A percentile compares a stretch with the other conserved stretches of the same genome.
These are phyloP conservation scores for Cercospora janseana DNA, from an alignment of 2,329 filamentous ascomycete genomes.

Conservation along the genomic window DNA sequence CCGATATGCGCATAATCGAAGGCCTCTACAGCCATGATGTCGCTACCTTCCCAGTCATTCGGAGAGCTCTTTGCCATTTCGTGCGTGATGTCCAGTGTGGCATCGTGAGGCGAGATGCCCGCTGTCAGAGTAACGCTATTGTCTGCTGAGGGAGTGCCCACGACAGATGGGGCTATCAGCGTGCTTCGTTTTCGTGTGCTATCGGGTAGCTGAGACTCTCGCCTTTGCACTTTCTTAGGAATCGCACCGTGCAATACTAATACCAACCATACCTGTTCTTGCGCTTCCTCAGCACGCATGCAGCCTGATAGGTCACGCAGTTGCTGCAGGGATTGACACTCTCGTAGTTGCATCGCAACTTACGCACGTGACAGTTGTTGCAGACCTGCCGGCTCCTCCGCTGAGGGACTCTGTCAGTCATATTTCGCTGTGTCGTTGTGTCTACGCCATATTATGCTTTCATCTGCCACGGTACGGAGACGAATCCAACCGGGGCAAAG, in stretches of 20 bases:
- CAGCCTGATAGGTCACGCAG: slow-evolving; percentile 22
- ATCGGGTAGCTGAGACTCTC: slow-evolving; percentile 20
- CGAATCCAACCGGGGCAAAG: no score
- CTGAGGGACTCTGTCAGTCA: no score
- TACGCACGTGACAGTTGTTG: slow-evolving; percentile 21
- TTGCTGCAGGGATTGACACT: slow-evolving; percentile 25
- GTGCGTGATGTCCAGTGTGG: slow-evolving; percentile 17
- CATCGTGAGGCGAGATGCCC: slow-evolving; percentile 10
- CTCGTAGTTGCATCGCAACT: slow-evolving; percentile 24
- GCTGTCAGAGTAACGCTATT: slow-evolving; percentile 3
- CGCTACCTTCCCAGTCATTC: slow-evolving; percentile 13
- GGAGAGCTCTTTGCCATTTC: slow-evolving; percentile 8
- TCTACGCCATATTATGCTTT: background rate
- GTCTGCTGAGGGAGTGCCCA: slow-evolving; percentile 16
- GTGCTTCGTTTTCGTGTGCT: slow-evolving; percentile 16
- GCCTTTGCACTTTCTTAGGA: slow-evolving; percentile 1
- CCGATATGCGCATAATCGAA: slow-evolving; percentile 24
- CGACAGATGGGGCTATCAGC: slow-evolving; percentile 11
- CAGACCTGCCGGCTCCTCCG: slow-evolving; percentile 23
- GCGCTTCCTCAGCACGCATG: slow-evolving; percentile 21
- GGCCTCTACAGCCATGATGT: slow-evolving; percentile 13
- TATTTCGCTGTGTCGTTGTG: slow-evolving; percentile 22
- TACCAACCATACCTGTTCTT: slow-evolving; percentile 21
- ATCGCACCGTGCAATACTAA: background rate
- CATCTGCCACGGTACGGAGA: no score